Evolutionary conservation across 2,329 filamentous ascomycete genomes (phyloP).

Genomic region (Paraphoma sp.): DNA sequence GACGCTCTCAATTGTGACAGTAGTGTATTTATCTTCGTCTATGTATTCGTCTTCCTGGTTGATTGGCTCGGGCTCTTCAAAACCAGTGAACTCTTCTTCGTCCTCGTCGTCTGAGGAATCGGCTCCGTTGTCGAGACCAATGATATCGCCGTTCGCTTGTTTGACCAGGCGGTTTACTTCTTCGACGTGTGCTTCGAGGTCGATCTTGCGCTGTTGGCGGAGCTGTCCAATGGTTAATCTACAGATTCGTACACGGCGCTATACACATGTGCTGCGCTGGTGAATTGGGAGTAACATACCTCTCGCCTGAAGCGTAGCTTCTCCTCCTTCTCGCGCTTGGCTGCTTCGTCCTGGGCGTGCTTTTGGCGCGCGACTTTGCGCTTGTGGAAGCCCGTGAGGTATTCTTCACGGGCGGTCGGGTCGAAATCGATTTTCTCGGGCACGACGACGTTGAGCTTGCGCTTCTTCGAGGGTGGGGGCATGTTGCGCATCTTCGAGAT

Average conservation of each 20-base stretch:
- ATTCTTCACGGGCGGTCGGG: conserved; percentile 78
- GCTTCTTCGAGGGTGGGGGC: conserved; percentile 41
- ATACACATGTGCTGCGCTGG: background rate
- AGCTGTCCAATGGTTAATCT: conserved; percentile 61
- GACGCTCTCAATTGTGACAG: conserved; percentile 90
- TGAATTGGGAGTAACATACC: conserved; percentile 58
- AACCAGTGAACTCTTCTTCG: conserved; percentile 58
- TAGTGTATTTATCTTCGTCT: conserved; percentile 95
- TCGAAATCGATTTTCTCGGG: conserved; percentile 90
- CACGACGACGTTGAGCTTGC: conserved; percentile 48
- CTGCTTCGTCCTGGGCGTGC: conserved; percentile 81
- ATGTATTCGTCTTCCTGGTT: conserved; percentile 93
- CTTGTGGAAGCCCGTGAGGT: conserved; percentile 95
- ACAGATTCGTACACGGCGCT: background rate
- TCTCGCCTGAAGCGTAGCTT: conserved; percentile 75
- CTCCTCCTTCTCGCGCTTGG: conserved; percentile 78
- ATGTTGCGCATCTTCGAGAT: conserved; percentile 1
- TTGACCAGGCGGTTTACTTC: conserved; percentile 75
- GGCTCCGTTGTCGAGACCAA: conserved; percentile 43
- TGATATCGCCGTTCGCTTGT: conserved; percentile 59
- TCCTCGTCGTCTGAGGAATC: conserved; percentile 57
- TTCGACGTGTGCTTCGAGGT: conserved; percentile 82
- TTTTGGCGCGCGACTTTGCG: conserved; percentile 87
- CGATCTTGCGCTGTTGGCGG: conserved; percentile 79
- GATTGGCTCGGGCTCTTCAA: conserved; percentile 61